Conservation (phyloP, 2,329 filamentous ascomycete genomes). For the Elsinoe perseae region DNA sequence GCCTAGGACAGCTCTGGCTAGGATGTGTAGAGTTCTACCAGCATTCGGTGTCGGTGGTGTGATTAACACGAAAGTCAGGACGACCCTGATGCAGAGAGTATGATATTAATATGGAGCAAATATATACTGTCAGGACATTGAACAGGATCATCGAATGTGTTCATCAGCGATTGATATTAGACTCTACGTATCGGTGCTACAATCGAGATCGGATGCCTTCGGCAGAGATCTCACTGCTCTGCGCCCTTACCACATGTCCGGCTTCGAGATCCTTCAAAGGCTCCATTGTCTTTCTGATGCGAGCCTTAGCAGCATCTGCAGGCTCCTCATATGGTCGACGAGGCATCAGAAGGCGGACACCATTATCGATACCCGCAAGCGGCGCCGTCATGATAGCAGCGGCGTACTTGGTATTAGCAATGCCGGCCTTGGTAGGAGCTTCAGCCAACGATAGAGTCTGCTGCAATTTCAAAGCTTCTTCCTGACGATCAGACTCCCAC, state of each 20-base stretch:
- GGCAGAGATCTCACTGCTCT: too few relatives aligned
- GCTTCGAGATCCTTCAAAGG: neutral
- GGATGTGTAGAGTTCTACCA: slow-evolving; percentile 20
- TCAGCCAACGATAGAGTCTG: slow-evolving; percentile 55
- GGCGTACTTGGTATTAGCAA: slow-evolving; percentile 59
- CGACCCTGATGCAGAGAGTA: neutral
- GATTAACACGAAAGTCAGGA: slow-evolving; percentile 16
- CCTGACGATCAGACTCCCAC: slow-evolving; percentile 47
- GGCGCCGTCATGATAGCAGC: slow-evolving; percentile 32
- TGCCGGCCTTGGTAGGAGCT: slow-evolving; percentile 57
- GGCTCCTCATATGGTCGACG: slow-evolving; percentile 51
- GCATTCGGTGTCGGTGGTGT: slow-evolving; percentile 22
- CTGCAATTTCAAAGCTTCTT: slow-evolving; percentile 53
- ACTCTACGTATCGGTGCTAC: too few relatives aligned
- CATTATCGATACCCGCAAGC: neutral
- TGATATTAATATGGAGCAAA: neutral
- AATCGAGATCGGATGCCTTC: neutral
- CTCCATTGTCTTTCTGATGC: neutral
- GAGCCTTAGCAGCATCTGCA: slow-evolving; percentile 23
- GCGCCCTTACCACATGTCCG: neutral
- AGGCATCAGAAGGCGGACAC: slow-evolving; percentile 37
- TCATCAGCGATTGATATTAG: too few relatives aligned
- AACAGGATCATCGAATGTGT: too few relatives aligned
- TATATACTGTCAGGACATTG: too few relatives aligned
- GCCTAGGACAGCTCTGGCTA: slow-evolving; percentile 19